Evolutionary conservation across 2,329 filamentous ascomycete genomes (phyloP), one percentile per base, ranked within the genome.

Genomic region (Venturia oleaginea): DNA sequence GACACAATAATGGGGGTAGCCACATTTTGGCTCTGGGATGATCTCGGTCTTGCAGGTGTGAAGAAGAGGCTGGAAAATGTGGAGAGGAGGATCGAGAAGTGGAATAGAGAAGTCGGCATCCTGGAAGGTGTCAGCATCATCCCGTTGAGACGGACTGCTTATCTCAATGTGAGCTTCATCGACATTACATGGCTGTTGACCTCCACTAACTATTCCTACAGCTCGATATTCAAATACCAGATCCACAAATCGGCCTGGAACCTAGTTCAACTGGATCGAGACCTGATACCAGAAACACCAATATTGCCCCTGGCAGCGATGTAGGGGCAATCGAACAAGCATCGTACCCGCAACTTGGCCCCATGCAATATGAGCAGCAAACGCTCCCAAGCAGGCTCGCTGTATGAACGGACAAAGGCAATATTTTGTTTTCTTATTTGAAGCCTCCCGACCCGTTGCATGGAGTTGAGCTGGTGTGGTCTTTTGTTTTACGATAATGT

Each of bases 1-100:
- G 94, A 99, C 75, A 84, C 86, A 15, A 74, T 91, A 13, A 73
- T 97, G 69, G 92, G 93, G 1, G 80, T 95, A 4, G 76, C 92
- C 40, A 97, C 94, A 0, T 90, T 93, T 27, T 99, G 92, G 90
- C 71, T 97, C 40, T 97, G 92, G 91, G 94, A 99, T 66, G 93
- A 97, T 72, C 71, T 93, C 27, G 92, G 93, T 1, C 77, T 91
- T 42, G 90, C 90, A 3, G 86, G 83, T 10, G 83, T 89, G 66
- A 97, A 97, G 78, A 79, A 81, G 27, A 83, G 87, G 64, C 75
- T 96, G 57, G 83, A 81, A 64, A 81, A 78, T 11, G 77, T 97
- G 22, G 94, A 99, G 76, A 76, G 75, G 43, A 96, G 90, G 86
- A 83, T 99, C 63, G 89, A 95, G 68, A 82, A 86, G 66, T 97